A percentile compares a stretch with the other conserved stretches of the same genome.
phyloP scores from a whole-genome alignment of 441 rosid species.

The Theobroma grandiflorum region DNA sequence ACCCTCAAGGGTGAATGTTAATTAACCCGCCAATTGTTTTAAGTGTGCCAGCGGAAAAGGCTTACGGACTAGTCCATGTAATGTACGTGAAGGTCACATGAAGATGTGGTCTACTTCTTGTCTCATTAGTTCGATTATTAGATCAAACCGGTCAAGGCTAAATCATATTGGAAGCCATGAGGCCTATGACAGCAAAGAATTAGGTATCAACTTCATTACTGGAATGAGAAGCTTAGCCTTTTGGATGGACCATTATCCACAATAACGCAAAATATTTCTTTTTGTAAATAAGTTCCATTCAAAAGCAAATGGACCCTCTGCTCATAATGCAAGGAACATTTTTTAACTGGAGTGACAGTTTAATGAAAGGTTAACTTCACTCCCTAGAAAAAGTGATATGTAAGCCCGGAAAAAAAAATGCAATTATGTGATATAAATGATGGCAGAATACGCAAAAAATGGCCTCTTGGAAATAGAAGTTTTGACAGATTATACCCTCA shows the following conservation, averaged over 20 bases:
- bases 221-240: not conserved
- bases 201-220: not conserved
- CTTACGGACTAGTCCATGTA: not conserved
- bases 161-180: not conserved
- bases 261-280: not conserved
- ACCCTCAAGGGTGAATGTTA: not conserved
- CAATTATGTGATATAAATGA: too few relatives aligned
- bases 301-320: not conserved
- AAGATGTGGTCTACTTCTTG: not conserved
- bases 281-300: not conserved
- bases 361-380: too few relatives aligned
- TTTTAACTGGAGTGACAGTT: too few relatives aligned
- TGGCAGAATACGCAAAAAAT: too few relatives aligned
- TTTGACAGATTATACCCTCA: not conserved
- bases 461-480: too few relatives aligned
- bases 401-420: too few relatives aligned
- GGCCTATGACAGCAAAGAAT: not conserved
- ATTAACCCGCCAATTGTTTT: too few relatives aligned
- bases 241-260: not conserved
- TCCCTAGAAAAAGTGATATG: too few relatives aligned
- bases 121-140: not conserved
- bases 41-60: not conserved
- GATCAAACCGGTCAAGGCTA: too few relatives aligned
- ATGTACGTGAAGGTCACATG: not conserved
- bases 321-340: too few relatives aligned